Percentiles rank a stretch among this genome's conserved stretches.
Evolutionary conservation across 2,329 filamentous ascomycete genomes (phyloP).

Genomic region (Fusarium albidum): DNA sequence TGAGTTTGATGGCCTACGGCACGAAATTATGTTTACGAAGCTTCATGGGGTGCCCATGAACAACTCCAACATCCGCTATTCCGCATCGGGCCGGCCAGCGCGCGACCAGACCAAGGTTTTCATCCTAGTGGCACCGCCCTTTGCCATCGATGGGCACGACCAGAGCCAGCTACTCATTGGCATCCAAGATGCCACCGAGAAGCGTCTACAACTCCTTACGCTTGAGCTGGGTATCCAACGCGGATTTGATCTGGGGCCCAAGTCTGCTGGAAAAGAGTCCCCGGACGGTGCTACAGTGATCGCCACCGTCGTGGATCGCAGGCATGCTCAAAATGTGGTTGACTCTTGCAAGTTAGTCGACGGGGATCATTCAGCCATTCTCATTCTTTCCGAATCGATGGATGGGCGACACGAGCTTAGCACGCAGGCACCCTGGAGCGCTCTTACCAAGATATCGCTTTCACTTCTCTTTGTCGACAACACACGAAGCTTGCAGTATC

Average conservation of each 20-base stretch:
- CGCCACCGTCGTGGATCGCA: constrained; percentile 55
- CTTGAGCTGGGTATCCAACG: constrained; percentile 61
- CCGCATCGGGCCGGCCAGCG: constrained; percentile 61
- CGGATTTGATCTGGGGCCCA: constrained; percentile 40
- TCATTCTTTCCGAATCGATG: constrained; percentile 72
- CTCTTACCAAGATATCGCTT: constrained; percentile 71
- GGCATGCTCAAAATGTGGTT: constrained; percentile 71
- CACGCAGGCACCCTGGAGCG: constrained; percentile 79
- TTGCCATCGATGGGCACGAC: constrained; percentile 60
- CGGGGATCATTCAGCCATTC: constrained; percentile 71
- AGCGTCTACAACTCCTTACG: constrained; percentile 72
- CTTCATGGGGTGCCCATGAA: constrained; percentile 73
- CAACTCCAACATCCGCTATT: constrained; percentile 68
- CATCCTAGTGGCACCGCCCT: constrained; percentile 68
- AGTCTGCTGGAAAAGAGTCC: constrained; percentile 31
- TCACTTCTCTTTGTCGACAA: constrained; percentile 69
- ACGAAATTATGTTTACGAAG: constrained; percentile 76
- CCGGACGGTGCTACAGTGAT: constrained; percentile 36
- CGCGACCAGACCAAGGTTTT: constrained; percentile 69
- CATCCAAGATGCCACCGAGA: constrained; percentile 74
- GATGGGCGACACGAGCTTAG: constrained; percentile 72
- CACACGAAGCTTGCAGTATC: constrained; percentile 65
- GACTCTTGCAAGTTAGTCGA: constrained; percentile 78
- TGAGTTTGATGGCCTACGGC: constrained; percentile 74
- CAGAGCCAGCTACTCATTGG: constrained; percentile 69